Base-by-base conservation (phyloP, 1,139 yeast genomes). In the Kurtzmaniella quercitrusa region DNA sequence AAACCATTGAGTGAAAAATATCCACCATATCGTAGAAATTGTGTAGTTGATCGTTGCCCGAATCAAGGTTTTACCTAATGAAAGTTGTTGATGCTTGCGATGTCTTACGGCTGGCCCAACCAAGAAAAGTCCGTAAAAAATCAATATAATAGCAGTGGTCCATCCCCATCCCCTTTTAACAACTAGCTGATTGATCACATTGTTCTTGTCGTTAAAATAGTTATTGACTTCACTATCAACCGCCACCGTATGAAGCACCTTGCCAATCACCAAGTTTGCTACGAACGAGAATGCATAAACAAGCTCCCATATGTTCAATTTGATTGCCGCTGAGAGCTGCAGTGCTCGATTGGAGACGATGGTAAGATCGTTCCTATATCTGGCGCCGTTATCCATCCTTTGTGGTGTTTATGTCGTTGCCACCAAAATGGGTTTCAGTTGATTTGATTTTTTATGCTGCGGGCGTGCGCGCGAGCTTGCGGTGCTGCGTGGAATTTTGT, bases 101-200 rank as follows among this genome's bases (percentile, higher is more conserved):
- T 26, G 30, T 9, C n/a, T 26, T 4, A 14, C 30, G 5, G 30
- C 30, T 5, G 30, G 30, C 30, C 30, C 30, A 9, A 14, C 30
- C 9, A 26, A 14, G 4, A 26, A 5, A 9, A 26, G 30, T 5
- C 9, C 30, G 12, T 26, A 26, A 14, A 26, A 26, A 11, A 14
- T 14, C 9, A 26, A 5, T 6, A 71, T 50, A 15, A 52, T 58
- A 2, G 65, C 18, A 0, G 89, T 74, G 1, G 96, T 89, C 98
- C 98, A 93, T 14, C 80, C 74, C 98, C 98, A 93, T 2, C 97
- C 98, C 35, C 73, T 73, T 56, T 93, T 93, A 36, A 91, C 96
- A 59, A 93, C 86, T 3, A 75, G 42, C 28, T 74, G 75, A 60
- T 93, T 93, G 48, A 91, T 59, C 16, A 89, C 38, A 59, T 86